phyloP scores from a whole-genome alignment of 805 yeast genomes.

The Naumovozyma castellii region DNA sequence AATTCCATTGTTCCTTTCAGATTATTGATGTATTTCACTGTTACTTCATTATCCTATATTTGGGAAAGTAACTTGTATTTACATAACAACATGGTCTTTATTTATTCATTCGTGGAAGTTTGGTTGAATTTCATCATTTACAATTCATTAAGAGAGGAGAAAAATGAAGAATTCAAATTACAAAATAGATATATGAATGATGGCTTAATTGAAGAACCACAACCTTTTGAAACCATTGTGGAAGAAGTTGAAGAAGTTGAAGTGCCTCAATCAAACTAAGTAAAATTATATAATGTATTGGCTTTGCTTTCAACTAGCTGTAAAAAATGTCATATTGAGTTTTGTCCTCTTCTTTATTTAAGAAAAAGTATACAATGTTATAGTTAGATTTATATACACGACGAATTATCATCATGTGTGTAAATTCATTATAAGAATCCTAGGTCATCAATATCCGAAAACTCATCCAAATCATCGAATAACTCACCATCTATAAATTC shows the following conservation, averaged over 20 bases:
- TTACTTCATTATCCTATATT: conserved; percentile 43
- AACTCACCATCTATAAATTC: conserved; percentile 18
- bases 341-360: background rate
- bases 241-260: background rate
- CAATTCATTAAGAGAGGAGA: conserved; percentile 57
- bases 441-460: conserved; percentile 28
- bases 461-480: conserved; percentile 27
- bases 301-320: too few relatives aligned
- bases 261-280: background rate
- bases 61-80: conserved; percentile 35
- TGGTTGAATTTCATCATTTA: conserved; percentile 61
- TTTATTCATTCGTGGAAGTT: conserved; percentile 52
- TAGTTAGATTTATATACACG: too few relatives aligned
- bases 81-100: conserved; percentile 56
- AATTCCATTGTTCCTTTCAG: conserved; percentile 54
- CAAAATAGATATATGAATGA: conserved; percentile 5
- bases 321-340: too few relatives aligned
- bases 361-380: background rate
- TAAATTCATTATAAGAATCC: conserved; percentile 20
- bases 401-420: too few relatives aligned
- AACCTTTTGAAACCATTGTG: conserved; percentile 1
- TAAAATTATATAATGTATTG: background rate
- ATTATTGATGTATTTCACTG: conserved; percentile 38
- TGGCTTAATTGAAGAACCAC: conserved; percentile 5
- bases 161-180: conserved; percentile 37